Evolutionary conservation across 2,329 filamentous ascomycete species (phyloP).

Genomic region (Penicillium glabrum): DNA sequence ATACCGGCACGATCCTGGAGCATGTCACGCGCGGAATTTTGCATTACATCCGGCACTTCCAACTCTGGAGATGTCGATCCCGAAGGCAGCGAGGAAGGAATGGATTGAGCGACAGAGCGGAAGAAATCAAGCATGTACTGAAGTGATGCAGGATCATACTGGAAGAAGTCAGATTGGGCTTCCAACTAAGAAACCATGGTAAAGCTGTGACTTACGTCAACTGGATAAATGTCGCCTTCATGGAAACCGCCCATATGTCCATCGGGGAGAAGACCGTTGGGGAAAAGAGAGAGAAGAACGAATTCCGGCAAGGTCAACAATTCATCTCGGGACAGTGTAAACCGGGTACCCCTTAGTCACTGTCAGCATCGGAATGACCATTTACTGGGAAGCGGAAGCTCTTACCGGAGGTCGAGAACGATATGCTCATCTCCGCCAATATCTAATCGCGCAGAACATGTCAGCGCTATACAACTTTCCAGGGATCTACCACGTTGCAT

Average conservation of each 20-base stretch:
- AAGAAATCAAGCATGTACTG: constrained; percentile 99
- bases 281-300: constrained; percentile 93
- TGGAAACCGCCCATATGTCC: constrained; percentile 92
- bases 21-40: constrained; percentile 70
- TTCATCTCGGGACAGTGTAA: constrained; percentile 92
- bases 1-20: constrained; percentile 88
- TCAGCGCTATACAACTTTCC: constrained; percentile 6
- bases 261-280: constrained; percentile 96
- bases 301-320: constrained; percentile 95
- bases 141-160: constrained; percentile 95
- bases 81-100: constrained; percentile 66
- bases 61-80: constrained; percentile 60
- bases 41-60: constrained; percentile 70
- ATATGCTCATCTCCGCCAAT: constrained; percentile 90
- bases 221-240: constrained; percentile 91
- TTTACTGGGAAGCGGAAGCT: constrained; percentile 5
- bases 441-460: constrained; percentile 50
- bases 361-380: constrained; percentile 11
- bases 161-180: constrained; percentile 21
- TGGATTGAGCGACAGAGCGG: constrained; percentile 92
- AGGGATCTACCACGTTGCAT: background rate
- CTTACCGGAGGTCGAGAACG: constrained; percentile 87
- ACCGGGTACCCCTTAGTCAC: constrained; percentile 74
- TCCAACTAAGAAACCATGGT: background rate
- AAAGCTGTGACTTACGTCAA: constrained; percentile 73